Base-by-base conservation (phyloP, 129 eudicot species). In the Helianthus annuus region DNA sequence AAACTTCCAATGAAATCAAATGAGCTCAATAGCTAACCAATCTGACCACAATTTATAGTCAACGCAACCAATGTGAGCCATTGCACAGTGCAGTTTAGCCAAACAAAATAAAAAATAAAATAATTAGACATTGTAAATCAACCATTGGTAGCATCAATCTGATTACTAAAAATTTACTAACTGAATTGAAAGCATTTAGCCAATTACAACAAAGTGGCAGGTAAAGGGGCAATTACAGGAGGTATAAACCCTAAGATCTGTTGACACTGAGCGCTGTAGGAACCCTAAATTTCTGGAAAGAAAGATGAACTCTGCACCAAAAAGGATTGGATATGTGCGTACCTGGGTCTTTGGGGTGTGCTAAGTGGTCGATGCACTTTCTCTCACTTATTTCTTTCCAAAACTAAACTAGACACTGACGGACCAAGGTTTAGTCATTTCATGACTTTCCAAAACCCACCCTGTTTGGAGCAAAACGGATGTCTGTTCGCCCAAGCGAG, bases 241-340 rank as follows among this genome's bases (percentile, higher is more conserved):
- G 1, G 19, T 17, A 11, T 1, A 38, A 40, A 40, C 7, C 62
- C 57, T 24, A 67, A 56, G 51, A 58, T 76, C 53, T 76, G 70
- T 32, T 63, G 22, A 13, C 9, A 49, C 27, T 7, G 66, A 38
- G 68, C 17, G 10, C 6, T 71, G 78, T 22, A 56, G 36, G 72
- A 65, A 22, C 74, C 78, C 73, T 72, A 54, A 7, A 65, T 16
- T 55, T 58, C 27, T 65, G 76, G 66, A 71, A 48, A 15, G 1
- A 39, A 48, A 3, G 66, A 11, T 48, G 73, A 51, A 69, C 42
- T 13, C 29, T 11, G 13, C 14, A n/a, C 2, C 11, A 45, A 38
- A 65, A 68, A 64, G 79, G 88, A 83, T 86, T 83, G 80, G 77
- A 44, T 70, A 68, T 80, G 77, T 77, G 82, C 85, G 87, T 57